Base-by-base conservation (phyloP, 345 rosid species). In the Brassica cretica region DNA sequence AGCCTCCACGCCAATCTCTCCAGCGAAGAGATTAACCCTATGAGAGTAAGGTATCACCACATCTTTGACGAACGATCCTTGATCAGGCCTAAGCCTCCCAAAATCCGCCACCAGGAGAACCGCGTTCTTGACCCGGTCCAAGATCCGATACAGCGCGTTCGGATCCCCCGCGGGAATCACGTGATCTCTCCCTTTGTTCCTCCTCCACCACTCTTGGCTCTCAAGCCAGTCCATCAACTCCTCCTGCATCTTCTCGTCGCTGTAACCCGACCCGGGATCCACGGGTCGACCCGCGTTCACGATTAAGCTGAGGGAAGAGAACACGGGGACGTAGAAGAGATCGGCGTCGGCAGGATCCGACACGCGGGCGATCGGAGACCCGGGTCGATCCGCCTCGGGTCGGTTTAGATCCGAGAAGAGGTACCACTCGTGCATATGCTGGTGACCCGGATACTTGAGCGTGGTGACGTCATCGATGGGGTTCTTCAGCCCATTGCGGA, bases 401-500 rank as follows among this genome's bases (percentile, higher is more conserved):
- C 86, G 88, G 69, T 49, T 80, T 10, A 95, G 81, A 73, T 95
- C 99, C 46, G 89, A 80, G 81, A 85, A 95, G 14, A 95, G 83
- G 80, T 84, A 88, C 99, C 99, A 95, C 79, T 95, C 99, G 27
- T 91, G 98, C 99, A 93, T 95, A 80, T 95, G 99, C 81, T 95
- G 99, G 86, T 95, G 99, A 15, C 98, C 98, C 7, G 99, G 99
- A 77, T 95, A 95, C 74, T 82, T 90, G 70, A 87, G 83, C 41
- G 71, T 46, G 16, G 93, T 75, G 39, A 83, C 73, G 71, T 89
- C 93, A 53, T 74, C 81, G 30, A 46, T 81, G 16, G 86, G 73
- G 27, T 66, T 68, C 0, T 69, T 72, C 1, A 65, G 3, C 16
- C 18, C 2, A 21, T 21, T 21, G 24, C 87, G 81, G 49, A 27